phyloP scores from a whole-genome alignment of 352 stramenopile genomes.

The Phytophthora pisi region DNA sequence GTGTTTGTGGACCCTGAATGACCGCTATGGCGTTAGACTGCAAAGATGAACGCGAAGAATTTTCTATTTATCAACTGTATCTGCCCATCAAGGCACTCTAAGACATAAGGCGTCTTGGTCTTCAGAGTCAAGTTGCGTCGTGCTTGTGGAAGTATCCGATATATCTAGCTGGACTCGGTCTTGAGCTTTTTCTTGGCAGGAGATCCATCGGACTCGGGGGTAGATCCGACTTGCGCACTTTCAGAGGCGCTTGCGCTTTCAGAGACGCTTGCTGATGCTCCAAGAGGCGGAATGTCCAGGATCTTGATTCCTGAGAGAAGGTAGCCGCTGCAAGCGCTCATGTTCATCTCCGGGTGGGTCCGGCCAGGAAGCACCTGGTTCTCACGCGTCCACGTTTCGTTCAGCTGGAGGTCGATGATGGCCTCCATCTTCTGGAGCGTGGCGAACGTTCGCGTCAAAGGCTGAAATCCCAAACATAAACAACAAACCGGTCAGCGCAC shows the following conservation, averaged over 20 bases:
- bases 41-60: too few species aligned
- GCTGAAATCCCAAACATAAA: slow-evolving; percentile 42
- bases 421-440: slow-evolving; percentile 90
- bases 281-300: slow-evolving; percentile 34
- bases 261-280: slow-evolving; percentile 3
- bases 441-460: slow-evolving; percentile 90
- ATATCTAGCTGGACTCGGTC: slow-evolving; percentile 15
- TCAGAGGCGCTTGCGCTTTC: neutral
- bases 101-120: neutral
- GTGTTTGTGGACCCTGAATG: too few species aligned
- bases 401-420: slow-evolving; percentile 94
- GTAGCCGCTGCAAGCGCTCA: slow-evolving; percentile 96
- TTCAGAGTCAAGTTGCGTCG: neutral
- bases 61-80: neutral
- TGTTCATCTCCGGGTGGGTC: slow-evolving; percentile 97
- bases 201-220: slow-evolving; percentile 1
- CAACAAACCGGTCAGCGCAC: slow-evolving; percentile 4
- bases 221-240: neutral
- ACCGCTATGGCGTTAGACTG: too few species aligned
- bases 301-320: slow-evolving; percentile 95
- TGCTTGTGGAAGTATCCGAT: neutral
- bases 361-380: slow-evolving; percentile 94
- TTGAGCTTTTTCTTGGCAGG: slow-evolving; percentile 33
- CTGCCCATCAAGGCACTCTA: neutral
- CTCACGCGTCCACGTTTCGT: slow-evolving; percentile 95